These are phyloP conservation scores for Cystofilobasidium capitatum DNA, from an alignment of 768 basidiomycete species.

Conservation along the genomic window DNA sequence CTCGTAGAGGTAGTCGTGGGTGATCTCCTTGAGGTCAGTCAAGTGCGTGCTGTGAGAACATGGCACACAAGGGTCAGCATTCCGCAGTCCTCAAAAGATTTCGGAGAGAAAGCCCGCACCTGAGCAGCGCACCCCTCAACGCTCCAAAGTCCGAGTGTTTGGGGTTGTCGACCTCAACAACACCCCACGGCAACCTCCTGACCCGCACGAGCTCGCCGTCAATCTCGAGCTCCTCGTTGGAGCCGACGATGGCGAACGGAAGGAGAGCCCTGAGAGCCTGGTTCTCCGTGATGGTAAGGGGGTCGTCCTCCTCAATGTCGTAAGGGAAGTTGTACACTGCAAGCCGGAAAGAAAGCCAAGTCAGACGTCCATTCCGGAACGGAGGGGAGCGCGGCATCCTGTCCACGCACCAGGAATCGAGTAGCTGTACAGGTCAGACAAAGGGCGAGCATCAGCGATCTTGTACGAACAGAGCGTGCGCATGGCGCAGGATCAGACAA, in stretches of 20 bases:
- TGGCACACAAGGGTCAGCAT: no score
- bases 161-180: slow-evolving; percentile 98
- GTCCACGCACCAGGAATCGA: slow-evolving; percentile 86
- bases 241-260: slow-evolving; percentile 94
- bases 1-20: slow-evolving; percentile 27
- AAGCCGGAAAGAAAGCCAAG: no score
- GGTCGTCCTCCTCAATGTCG: slow-evolving; percentile 97
- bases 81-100: background rate
- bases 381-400: no score
- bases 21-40: slow-evolving; percentile 27
- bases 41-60: slow-evolving; percentile 14
- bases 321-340: no score
- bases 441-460: background rate
- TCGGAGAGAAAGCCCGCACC: slow-evolving; percentile 46
- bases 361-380: no score
- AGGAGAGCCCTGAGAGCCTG: slow-evolving; percentile 83
- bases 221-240: slow-evolving; percentile 90
- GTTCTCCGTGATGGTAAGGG: slow-evolving; percentile 96
- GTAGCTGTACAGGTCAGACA: slow-evolving; percentile 9
- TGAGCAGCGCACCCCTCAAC: slow-evolving; percentile 79
- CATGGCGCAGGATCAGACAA: slow-evolving; percentile 97
- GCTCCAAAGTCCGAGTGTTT: slow-evolving; percentile 98
- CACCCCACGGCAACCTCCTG: slow-evolving; percentile 78
- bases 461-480: slow-evolving; percentile 43
- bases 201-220: slow-evolving; percentile 85